Evolutionary conservation across 2,329 filamentous ascomycete genomes (phyloP).

Genomic region (Ophiostoma fasciatum): DNA sequence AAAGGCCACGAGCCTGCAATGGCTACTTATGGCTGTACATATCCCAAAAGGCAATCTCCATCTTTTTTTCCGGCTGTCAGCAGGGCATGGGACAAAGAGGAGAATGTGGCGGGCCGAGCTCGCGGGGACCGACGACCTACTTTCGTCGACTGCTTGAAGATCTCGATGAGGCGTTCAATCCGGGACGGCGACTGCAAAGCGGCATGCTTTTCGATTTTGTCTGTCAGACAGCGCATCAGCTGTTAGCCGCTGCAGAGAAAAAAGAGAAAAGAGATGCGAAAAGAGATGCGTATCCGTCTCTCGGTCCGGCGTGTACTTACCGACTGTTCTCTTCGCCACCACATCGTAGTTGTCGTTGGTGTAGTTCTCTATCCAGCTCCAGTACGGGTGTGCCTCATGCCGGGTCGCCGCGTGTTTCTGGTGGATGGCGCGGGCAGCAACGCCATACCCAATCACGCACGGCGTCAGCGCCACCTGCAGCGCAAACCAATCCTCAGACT

Average conservation of each 20-base stretch:
- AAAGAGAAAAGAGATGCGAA: too few relatives aligned
- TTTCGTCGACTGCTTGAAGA: constrained; percentile 80
- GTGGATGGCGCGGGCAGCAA: constrained; percentile 58
- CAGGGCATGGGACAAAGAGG: too few relatives aligned
- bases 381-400: constrained; percentile 58
- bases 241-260: constrained; percentile 22
- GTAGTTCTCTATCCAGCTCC: constrained; percentile 86
- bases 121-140: too few relatives aligned
- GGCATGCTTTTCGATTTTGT: constrained; percentile 52
- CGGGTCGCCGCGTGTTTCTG: constrained; percentile 41
- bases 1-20: too few relatives aligned
- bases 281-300: too few relatives aligned
- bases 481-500: constrained; percentile 76
- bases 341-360: constrained; percentile 62
- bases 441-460: constrained; percentile 78
- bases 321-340: constrained; percentile 54
- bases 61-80: constrained; percentile 26
- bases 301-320: constrained; percentile 33
- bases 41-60: constrained; percentile 64
- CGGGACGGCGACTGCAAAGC: constrained; percentile 56
- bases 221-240: constrained; percentile 16
- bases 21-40: constrained; percentile 28
- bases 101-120: too few relatives aligned
- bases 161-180: constrained; percentile 67
- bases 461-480: constrained; percentile 75